Base-by-base conservation (phyloP, 805 yeast genomes). In the Candida takata region DNA sequence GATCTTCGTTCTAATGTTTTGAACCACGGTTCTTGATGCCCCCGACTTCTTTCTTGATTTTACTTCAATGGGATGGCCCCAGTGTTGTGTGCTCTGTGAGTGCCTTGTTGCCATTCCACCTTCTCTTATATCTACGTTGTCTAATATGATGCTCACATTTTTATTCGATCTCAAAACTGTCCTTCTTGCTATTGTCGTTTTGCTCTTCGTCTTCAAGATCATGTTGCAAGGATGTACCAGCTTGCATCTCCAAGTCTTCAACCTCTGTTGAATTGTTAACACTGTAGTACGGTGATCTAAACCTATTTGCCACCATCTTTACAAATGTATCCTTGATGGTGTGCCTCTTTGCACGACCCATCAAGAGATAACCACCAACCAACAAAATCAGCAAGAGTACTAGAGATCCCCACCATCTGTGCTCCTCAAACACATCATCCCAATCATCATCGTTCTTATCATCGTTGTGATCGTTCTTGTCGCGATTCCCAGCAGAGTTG, bases 381-480 rank as follows among this genome's bases (percentile, higher is more conserved):
- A 48, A 25, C 18, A 65, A 40, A 9, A 60, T 48, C 4, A 48
- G 34, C 13, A 65, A 37, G 39, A 65, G 59, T 5, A 58, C 44
- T 12, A 62, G 24, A 0, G 65, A 62, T 1, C 71, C 71, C 45
- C 54, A 55, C 6, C 61, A 30, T 28, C 70, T 47, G 41, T 65
- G 58, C 8, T 54, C 52, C 13, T 45, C 47, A 10, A 49, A 34
- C 9, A 40, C 52, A 24, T 46, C 42, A 24, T 71, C 70, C 62
- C 51, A 67, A 49, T 49, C 66, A 46, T 70, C 69, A 54, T 49
- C 61, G 16, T 53, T 54, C n/a, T 53, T 54, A 16, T 51, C 58
- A 26, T 54, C 52, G 21, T 51, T 39, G 24, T 44, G 52, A 17
- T 45, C 42, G 6, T 53, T 45, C 11, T 34, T 34, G n/a, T 54